Base-by-base conservation (phyloP, 148 eudicot genomes). In the Heliosperma pusillum region DNA sequence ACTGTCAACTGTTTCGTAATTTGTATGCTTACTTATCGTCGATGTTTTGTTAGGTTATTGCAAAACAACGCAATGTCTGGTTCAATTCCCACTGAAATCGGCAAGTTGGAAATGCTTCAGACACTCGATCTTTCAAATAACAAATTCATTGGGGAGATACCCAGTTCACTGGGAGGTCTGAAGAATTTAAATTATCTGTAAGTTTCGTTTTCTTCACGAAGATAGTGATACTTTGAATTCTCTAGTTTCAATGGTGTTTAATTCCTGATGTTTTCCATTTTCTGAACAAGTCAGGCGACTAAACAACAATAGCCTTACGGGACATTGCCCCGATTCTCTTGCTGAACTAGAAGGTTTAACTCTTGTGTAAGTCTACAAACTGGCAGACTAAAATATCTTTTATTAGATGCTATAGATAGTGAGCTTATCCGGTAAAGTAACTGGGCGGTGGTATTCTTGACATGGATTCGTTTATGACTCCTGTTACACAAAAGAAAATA, bases 221-320 rank as follows among this genome's bases (percentile, higher is more conserved):
- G 36, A 33, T 33, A 33, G 3, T 33, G 36, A 33, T 33, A 33
- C 36, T 33, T 33, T 33, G 36, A 33, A 33, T 33, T 6, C 17
- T 50, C 61, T 12, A 63, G 20, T 59, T 55, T 17, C 20, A n/a
- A 21, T 55, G 44, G 17, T 47, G 17, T 53, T 56, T 69, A 22
- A 57, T 60, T 77, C 0, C 30, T 77, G 75, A 71, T 74, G 19
- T 69, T 69, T 67, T 50, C 22, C 57, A 7, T 70, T 69, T 61
- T 68, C 36, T 76, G 76, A 80, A 81, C 79, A 81, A 80, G 73
- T 58, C 91, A 93, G 98, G 88, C 89, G 92, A 78, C 75, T 93
- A 13, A 93, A 90, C 83, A 93, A 90, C 89, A 93, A 93, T 79
- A 93, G 92, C 82, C 90, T 93, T 59, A 80, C 79, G n/a, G 98